Evolutionary conservation across 2,329 filamentous ascomycete genomes (phyloP).

Genomic region (Alternaria brassicae): DNA sequence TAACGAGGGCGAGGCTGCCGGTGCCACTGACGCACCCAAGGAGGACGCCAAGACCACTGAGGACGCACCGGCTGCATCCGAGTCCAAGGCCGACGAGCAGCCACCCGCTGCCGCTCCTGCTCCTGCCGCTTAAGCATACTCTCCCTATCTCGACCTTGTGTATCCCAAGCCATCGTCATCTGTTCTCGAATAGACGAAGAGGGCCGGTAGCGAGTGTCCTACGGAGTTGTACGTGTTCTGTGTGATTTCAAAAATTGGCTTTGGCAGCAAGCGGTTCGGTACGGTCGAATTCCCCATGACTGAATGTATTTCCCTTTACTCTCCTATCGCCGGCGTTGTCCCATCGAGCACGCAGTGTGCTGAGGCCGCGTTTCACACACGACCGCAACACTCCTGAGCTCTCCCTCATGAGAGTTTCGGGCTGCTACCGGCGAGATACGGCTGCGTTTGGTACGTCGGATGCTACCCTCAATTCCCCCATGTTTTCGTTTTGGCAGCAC

Average conservation of each 20-base stretch:
- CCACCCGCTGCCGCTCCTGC: slow-evolving; percentile 40
- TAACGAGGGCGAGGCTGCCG: slow-evolving; percentile 74
- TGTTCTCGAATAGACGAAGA: slow-evolving; percentile 44
- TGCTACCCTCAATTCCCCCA: slow-evolving; percentile 45
- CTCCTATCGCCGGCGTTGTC: slow-evolving; percentile 35
- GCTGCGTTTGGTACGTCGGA: slow-evolving; percentile 40
- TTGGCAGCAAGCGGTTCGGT: slow-evolving; percentile 51
- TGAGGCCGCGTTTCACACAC: slow-evolving; percentile 28
- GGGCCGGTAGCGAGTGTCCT: slow-evolving; percentile 48
- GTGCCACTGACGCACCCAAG: slow-evolving; percentile 65
- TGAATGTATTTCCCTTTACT: slow-evolving; percentile 50
- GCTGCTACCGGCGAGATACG: slow-evolving; percentile 32
- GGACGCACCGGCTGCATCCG: slow-evolving; percentile 53
- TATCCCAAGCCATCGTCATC: slow-evolving; percentile 42
- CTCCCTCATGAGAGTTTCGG: slow-evolving; percentile 32
- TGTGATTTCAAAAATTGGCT: slow-evolving; percentile 51
- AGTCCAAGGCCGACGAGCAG: slow-evolving; percentile 43
- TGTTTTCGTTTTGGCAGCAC: slow-evolving; percentile 43
- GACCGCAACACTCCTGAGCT: slow-evolving; percentile 28
- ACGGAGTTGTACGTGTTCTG: slow-evolving; percentile 49
- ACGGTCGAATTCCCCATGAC: slow-evolving; percentile 50
- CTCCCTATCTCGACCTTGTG: slow-evolving; percentile 43
- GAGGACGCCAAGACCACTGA: slow-evolving; percentile 66
- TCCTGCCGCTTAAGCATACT: slow-evolving; percentile 44
- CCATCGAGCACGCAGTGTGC: slow-evolving; percentile 33